Evolutionary conservation across 2,329 filamentous ascomycete species (phyloP), one percentile per base, ranked within the genome.

Genomic region (Zalaria sp.): DNA sequence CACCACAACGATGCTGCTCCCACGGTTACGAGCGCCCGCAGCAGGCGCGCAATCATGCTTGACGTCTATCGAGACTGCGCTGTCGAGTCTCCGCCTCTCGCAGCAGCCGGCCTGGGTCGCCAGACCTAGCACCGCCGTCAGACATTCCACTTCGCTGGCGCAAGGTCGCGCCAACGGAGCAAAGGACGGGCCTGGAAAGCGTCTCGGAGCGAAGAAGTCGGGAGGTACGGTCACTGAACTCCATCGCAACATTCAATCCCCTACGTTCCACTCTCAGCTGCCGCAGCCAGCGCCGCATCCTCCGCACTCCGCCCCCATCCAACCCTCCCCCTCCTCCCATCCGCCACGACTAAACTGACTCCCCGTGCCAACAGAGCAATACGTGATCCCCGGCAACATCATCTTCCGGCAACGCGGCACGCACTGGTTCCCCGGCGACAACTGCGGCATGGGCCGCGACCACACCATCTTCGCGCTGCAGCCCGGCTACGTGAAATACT

Each of bases 351-450:
- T 28, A n/a, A 25, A 25, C 36, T 35, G 36, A 31, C 37, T 29
- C 31, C n/a, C 37, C 26, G 25, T 31, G 7, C n/a, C 3, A 9
- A 44, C 57, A 88, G 83, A 89, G 59, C 83, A 95, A 68, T 93
- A 81, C 62, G 91, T 98, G 31, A 82, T 94, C 44, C 83, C 88
- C 4, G 91, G 91, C 42, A 96, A 94, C 69, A 98, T 98, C 64
- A 83, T 98, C 65, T 98, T 91, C 75, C 87, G 86, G 60, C 91
- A 98, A 65, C 81, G 89, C 55, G 91, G 91, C 53, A 93, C 91
- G 3, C 76, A 80, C 55, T 98, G 91, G 91, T 89, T 81, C 61
- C 82, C 91, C 1, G 91, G 91, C 55, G 91, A 96, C 61, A 96
- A 98, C 66, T 85, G 83, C 62, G 83, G 80, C 54, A 89, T 96